Conservation (phyloP, 2,329 filamentous ascomycete species). For the Fusarium secorum region DNA sequence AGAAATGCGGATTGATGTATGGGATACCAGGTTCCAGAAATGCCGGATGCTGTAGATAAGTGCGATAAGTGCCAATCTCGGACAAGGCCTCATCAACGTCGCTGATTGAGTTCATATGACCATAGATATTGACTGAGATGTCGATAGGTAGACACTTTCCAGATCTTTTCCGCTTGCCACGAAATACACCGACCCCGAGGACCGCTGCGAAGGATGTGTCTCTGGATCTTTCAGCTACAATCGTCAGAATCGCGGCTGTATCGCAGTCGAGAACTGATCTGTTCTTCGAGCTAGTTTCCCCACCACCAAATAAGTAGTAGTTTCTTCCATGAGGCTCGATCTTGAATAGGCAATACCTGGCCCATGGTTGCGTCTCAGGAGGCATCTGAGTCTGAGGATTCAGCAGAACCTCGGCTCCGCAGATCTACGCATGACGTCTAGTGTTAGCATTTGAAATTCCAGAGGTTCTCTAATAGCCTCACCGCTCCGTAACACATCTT, state of each 20-base stretch:
- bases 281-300: background rate
- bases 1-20: background rate
- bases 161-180: background rate
- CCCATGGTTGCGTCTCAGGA: background rate
- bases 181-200: accelerated
- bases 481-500: background rate
- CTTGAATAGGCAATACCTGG: background rate
- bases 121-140: background rate
- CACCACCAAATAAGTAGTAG: accelerated
- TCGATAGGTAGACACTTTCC: accelerated
- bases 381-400: accelerated
- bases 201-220: background rate
- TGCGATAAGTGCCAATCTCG: background rate
- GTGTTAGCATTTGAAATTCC: accelerated
- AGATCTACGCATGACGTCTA: background rate
- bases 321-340: background rate
- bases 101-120: accelerated
- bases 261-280: background rate
- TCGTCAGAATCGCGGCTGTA: background rate
- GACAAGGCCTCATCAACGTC: background rate
- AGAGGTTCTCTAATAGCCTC: accelerated
- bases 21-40: background rate
- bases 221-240: accelerated
- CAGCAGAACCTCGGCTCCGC: background rate
- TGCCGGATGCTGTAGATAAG: background rate